phyloP scores from a whole-genome alignment of 140 eudicot genomes.

The Ambrosia hybrid region DNA sequence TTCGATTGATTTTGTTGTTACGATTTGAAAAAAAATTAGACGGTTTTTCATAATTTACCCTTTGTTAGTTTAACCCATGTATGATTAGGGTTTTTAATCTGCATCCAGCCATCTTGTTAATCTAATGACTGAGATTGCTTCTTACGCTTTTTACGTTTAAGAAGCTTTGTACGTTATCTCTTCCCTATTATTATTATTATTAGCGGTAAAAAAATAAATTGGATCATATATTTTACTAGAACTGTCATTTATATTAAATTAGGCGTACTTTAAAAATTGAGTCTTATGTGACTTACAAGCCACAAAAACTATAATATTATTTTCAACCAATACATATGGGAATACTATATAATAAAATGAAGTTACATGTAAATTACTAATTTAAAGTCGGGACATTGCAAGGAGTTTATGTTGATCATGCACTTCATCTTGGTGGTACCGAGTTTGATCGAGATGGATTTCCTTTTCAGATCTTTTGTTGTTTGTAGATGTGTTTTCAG shows the following conservation, averaged over 20 bases:
- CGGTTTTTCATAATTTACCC: too few relatives aligned
- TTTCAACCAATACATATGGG: conserved; percentile 11
- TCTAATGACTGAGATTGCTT: too few relatives aligned
- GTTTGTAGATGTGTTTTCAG: conserved; percentile 22
- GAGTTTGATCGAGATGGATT: not conserved
- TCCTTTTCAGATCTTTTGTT: conserved; percentile 25
- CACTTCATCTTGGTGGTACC: conserved; percentile 15
- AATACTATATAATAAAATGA: not conserved
- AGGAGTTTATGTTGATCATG: conserved; percentile 33
- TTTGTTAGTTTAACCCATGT: too few relatives aligned
- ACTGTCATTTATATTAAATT: not conserved
- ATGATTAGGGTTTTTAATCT: too few relatives aligned
- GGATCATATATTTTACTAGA: too few relatives aligned
- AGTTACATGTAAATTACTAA: conserved; percentile 8
- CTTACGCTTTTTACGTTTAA: too few relatives aligned
- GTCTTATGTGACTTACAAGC: not conserved
- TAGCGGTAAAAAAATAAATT: too few relatives aligned
- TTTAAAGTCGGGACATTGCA: conserved; percentile 54
- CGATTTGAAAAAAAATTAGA: too few relatives aligned
- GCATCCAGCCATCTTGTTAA: too few relatives aligned
- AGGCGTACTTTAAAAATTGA: not conserved
- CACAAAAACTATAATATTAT: conserved; percentile 10
- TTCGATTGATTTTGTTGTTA: too few relatives aligned
- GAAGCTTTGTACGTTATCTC: too few relatives aligned
- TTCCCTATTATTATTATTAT: too few relatives aligned